phyloP scores from a whole-genome alignment of 2,329 filamentous ascomycete genomes.

The Aspergillus sojae region DNA sequence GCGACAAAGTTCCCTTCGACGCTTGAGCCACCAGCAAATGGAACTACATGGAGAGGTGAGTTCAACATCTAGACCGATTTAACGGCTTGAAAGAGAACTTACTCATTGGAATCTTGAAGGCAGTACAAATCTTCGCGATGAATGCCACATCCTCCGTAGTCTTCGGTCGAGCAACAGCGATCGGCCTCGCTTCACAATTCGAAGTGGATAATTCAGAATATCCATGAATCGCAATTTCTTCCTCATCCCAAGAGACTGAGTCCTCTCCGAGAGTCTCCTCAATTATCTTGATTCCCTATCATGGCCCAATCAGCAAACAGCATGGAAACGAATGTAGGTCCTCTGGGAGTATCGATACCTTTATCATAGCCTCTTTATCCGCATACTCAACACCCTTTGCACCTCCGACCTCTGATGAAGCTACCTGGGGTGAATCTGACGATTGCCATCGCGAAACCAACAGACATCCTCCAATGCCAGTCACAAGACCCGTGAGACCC shows the following conservation, averaged over 20 bases:
- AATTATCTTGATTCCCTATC: background rate
- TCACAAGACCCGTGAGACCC: background rate
- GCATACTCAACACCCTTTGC: background rate
- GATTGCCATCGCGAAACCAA: background rate
- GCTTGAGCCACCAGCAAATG: conserved; percentile 80
- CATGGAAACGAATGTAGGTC: background rate
- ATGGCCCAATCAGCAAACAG: background rate
- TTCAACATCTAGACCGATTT: no score
- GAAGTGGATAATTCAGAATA: conserved; percentile 69
- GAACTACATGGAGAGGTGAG: conserved; percentile 45
- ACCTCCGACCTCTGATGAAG: background rate
- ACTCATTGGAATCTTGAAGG: conserved; percentile 73
- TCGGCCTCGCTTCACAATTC: conserved; percentile 52
- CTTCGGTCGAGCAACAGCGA: conserved; percentile 64
- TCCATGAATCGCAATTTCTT: conserved; percentile 63
- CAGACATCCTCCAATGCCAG: background rate
- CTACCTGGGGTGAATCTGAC: background rate
- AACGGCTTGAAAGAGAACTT: background rate
- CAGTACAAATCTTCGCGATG: conserved; percentile 70
- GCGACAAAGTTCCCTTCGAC: conserved; percentile 86
- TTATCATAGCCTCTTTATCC: background rate
- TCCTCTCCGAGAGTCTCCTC: background rate
- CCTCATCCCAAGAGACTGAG: conserved; percentile 48
- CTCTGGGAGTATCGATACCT: background rate
- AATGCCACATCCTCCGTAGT: conserved; percentile 63